Percentiles rank a stretch among this genome's conserved stretches.
Conservation (phyloP, 306 rosid species). For the Prunus kanzakura region DNA sequence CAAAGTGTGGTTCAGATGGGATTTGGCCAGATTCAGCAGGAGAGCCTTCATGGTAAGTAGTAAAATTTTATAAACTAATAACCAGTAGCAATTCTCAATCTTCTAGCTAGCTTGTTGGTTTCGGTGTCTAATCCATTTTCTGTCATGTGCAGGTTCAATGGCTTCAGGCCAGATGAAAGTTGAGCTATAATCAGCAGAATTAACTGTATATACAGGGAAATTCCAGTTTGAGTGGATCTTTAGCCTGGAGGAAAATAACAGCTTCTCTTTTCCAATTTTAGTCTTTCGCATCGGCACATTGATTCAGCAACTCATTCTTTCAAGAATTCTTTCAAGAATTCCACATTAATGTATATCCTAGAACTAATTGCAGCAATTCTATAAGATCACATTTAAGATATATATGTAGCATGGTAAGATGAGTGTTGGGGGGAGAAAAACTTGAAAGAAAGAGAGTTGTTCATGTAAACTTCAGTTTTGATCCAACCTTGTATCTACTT, state of each 20-base stretch:
- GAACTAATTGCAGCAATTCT: conserved; percentile 37
- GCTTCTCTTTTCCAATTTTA: conserved; percentile 8
- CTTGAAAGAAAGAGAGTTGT: conserved; percentile 9
- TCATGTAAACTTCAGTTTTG: conserved; percentile 21
- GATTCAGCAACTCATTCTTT: conserved; percentile 46
- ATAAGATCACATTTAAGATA: conserved; percentile 7
- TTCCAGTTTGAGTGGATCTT: conserved; percentile 32
- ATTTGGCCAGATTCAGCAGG: conserved; percentile 42
- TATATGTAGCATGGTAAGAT: conserved; percentile 10
- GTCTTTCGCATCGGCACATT: conserved; percentile 15
- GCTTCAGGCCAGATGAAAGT: conserved; percentile 45
- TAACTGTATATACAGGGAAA: conserved; percentile 41
- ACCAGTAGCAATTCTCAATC: background rate
- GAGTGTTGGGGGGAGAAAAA: conserved; percentile 7
- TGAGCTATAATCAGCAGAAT: conserved; percentile 30
- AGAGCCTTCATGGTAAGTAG: conserved; percentile 35
- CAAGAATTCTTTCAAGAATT: conserved; percentile 39
- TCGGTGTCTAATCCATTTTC: conserved; percentile 1
- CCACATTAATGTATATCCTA: conserved; percentile 30
- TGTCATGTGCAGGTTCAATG: conserved; percentile 35
- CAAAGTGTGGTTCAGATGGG: conserved; percentile 55
- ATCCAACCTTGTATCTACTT: conserved; percentile 34
- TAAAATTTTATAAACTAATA: background rate
- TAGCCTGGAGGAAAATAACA: conserved; percentile 30
- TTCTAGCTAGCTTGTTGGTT: background rate